Evolutionary conservation across 2,329 filamentous ascomycete species (phyloP), one percentile per base, ranked within the genome.

Genomic region (Aspergillus versicolor): DNA sequence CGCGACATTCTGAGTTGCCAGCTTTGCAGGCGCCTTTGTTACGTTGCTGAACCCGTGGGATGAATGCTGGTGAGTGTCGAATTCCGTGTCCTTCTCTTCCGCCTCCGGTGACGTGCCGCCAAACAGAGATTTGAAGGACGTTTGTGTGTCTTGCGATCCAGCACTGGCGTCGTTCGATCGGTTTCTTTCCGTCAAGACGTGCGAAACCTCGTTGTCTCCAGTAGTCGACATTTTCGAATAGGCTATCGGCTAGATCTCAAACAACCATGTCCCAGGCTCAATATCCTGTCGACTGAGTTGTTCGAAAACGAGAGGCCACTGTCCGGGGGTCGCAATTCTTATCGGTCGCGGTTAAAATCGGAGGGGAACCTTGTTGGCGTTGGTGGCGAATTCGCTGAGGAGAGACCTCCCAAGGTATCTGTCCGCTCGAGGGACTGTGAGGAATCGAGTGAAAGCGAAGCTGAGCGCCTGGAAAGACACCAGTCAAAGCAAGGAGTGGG

Each of bases 1-100:
- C 37, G 88, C 89, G 62, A 96, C 87, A 56, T 90, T 90, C 76
- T 91, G 86, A 67, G 86, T 84, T 61, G 90, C 88, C 55, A 91
- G 82, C 63, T 88, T 88, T 30, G 79, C 78, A 45, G 75, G 71
- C 21, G 77, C 72, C 38, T 78, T 74, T 43, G 75, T 73, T 59
- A 78, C 68, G 60, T 70, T 69, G 48, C 65, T 66, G 53, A 70
- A 66, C 43, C 66, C 68, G 48, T 65, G 65, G 57, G 59, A 63
- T 56, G 59, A 48, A 50, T 59, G 56, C 49, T 64, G 61, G 52
- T 67, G 61, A 46, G 61, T 53, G n/a, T 68, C 64, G 62, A 64
- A 46, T 21, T 66, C 63, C 19, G 51, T 53, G 54, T 63, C 63
- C 38, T 50, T 56, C n/a, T 61, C 62, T 24, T 63, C 65, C 15